phyloP scores from a whole-genome alignment of 2,329 filamentous ascomycete genomes.

The Alternaria conjuncta region DNA sequence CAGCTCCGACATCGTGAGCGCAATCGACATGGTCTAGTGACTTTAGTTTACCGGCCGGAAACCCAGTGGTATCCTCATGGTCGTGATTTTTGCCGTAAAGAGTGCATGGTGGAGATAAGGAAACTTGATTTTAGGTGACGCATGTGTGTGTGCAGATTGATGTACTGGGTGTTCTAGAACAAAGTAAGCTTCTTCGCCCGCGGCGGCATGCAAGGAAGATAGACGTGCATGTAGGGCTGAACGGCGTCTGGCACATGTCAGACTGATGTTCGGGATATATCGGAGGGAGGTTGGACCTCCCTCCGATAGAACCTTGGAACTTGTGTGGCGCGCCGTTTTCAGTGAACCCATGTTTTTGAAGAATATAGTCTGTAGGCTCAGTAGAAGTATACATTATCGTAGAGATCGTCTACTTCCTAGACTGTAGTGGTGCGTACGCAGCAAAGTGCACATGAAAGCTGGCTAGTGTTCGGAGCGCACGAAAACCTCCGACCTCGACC shows the following conservation, averaged over 20 bases:
- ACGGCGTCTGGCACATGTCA: conserved; percentile 10
- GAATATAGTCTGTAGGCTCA: rapidly evolving
- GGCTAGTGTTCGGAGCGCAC: neutral
- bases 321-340: neutral
- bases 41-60: conserved; percentile 7
- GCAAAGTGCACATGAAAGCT: neutral
- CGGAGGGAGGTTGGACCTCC: neutral
- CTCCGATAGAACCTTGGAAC: neutral
- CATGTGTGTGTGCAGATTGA: neutral
- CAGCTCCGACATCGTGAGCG: neutral
- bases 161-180: conserved; percentile 6
- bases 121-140: conserved; percentile 11
- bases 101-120: conserved; percentile 11
- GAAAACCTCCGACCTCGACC: neutral
- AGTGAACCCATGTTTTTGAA: neutral
- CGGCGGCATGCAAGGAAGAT: conserved; percentile 3
- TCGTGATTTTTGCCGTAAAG: conserved; percentile 2
- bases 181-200: neutral
- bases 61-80: neutral
- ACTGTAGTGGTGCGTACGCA: neutral
- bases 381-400: neutral
- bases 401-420: neutral
- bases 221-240: conserved; percentile 27
- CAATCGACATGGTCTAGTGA: neutral
- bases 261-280: conserved; percentile 16